phyloP scores from a whole-genome alignment of 176 grass and related monocot genomes.

The Aegilops tauschii region DNA sequence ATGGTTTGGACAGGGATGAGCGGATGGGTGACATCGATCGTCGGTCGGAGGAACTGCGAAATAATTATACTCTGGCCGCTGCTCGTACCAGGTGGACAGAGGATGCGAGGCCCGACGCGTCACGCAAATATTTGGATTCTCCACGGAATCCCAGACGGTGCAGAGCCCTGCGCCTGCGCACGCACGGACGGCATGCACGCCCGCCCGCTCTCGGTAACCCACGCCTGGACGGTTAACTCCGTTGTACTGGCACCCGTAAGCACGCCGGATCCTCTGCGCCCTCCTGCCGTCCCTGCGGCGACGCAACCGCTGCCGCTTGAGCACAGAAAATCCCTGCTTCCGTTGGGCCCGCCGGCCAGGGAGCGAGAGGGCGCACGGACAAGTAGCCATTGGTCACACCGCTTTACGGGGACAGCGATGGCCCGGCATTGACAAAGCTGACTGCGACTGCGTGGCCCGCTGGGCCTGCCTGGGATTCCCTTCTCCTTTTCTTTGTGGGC shows the following conservation, averaged over 20 bases:
- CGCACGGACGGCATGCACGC: background rate
- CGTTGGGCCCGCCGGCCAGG: background rate
- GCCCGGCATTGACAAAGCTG: slow-evolving; percentile 51
- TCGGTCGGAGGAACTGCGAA: background rate
- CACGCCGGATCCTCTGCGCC: slow-evolving; percentile 18
- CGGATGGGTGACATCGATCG: background rate
- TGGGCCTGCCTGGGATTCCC: background rate
- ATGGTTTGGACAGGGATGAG: background rate
- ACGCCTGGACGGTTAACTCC: slow-evolving; percentile 44
- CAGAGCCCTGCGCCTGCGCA: background rate
- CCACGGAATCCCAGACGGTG: background rate
- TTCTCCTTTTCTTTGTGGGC: background rate
- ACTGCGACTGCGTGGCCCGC: background rate
- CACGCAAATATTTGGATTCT: slow-evolving; percentile 25
- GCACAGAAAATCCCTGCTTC: background rate
- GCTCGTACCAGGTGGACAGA: background rate
- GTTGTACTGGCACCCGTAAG: background rate
- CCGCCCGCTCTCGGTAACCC: background rate
- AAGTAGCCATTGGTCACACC: background rate
- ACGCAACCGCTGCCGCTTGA: too few relatives aligned
- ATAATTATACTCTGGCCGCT: background rate
- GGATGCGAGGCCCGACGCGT: background rate
- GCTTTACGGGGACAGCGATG: slow-evolving; percentile 22
- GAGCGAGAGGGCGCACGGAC: background rate
- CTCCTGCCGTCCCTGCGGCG: too few relatives aligned